Evolutionary conservation across 176 grass and related monocot species (phyloP).

Genomic region (Rhipidocladum racemiflorum): DNA sequence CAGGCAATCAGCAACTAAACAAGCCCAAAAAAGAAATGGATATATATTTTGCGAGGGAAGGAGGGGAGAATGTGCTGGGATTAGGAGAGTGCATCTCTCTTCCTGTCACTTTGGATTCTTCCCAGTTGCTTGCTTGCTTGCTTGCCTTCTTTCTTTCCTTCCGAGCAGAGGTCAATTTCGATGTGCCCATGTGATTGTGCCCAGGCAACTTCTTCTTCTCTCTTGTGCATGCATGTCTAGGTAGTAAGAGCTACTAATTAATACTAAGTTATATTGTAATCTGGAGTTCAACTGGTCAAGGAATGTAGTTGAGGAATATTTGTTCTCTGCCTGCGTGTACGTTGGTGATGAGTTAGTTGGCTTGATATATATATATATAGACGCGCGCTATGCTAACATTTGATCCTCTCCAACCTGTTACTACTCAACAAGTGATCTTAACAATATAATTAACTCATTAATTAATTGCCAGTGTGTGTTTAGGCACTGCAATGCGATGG

Average conservation of each 20-base stretch:
- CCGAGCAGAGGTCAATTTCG: neutral
- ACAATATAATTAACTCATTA: too few relatives aligned
- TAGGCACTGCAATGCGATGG: neutral
- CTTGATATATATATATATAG: neutral
- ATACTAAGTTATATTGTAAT: neutral
- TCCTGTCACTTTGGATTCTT: neutral
- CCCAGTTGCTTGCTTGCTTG: neutral
- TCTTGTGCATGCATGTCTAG: neutral
- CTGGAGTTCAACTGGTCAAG: neutral
- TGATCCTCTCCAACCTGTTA: neutral
- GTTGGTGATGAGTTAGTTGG: neutral
- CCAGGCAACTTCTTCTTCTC: neutral
- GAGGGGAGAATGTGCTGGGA: neutral
- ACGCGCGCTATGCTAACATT: neutral
- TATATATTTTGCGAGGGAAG: neutral
- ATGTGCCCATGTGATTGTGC: slow-evolving; percentile 12
- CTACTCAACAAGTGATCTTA: neutral
- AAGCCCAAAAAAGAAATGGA: neutral
- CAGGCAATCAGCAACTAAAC: neutral
- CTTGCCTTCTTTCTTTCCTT: neutral
- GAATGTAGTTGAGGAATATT: slow-evolving; percentile 1
- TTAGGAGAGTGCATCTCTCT: slow-evolving; percentile 10
- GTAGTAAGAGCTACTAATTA: neutral
- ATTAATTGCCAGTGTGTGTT: neutral
- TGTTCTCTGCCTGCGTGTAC: neutral